Conservation (phyloP, 331 rosid species). For the Pyrus hybrid region DNA sequence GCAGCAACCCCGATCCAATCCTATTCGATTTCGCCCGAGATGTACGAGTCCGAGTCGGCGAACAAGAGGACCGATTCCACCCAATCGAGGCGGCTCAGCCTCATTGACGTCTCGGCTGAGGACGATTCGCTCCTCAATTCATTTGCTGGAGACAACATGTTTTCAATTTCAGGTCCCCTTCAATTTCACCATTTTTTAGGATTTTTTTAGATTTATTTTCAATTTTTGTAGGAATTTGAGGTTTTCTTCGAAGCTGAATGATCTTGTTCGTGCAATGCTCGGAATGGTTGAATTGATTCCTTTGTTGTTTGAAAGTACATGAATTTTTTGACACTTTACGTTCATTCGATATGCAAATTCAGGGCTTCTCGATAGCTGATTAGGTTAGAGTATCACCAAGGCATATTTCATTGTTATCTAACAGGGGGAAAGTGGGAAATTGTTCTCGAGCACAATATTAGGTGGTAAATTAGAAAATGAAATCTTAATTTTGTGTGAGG, state of each 20-base stretch:
- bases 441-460: not conserved
- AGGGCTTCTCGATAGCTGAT: not conserved
- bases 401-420: not conserved
- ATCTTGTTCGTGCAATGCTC: not conserved
- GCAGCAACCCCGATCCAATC: not conserved
- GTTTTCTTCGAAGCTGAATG: not conserved
- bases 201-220: not conserved
- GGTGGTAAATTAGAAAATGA: not conserved
- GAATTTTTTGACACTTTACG: not conserved
- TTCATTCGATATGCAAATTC: not conserved
- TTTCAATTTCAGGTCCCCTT: constrained; percentile 40
- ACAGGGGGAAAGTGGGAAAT: not conserved
- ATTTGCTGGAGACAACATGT: constrained; percentile 11
- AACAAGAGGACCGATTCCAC: not conserved
- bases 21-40: not conserved
- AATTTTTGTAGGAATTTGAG: not conserved
- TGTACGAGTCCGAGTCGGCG: constrained; percentile 25
- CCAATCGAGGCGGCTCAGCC: constrained; percentile 67
- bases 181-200: too few relatives aligned
- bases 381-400: not conserved
- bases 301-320: not conserved
- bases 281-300: not conserved
- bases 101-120: constrained; percentile 78
- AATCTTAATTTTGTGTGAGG: not conserved
- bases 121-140: constrained; percentile 80